These are phyloP conservation scores for Fusarium humuli DNA, from an alignment of 2,329 filamentous ascomycete species.

Conservation along the genomic window DNA sequence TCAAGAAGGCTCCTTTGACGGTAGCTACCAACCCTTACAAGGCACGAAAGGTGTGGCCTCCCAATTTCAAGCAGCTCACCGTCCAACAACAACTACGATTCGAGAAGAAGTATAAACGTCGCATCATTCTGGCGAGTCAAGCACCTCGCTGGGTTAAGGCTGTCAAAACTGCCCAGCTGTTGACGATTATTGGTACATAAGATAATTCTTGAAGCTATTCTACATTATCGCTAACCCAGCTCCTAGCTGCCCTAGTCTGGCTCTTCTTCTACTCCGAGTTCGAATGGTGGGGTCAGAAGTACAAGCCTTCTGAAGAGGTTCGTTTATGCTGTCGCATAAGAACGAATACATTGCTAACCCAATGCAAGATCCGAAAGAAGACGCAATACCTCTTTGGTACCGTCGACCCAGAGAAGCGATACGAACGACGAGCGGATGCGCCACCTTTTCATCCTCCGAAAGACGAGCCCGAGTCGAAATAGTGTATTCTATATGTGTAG, in stretches of 20 bases:
- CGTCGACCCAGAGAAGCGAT: constrained; percentile 56
- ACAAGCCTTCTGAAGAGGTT: constrained; percentile 58
- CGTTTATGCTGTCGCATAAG: background rate
- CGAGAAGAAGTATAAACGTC: constrained; percentile 81
- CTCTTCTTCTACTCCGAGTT: constrained; percentile 58
- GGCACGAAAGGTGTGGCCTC: constrained; percentile 81
- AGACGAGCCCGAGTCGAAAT: constrained; percentile 46
- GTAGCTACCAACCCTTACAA: constrained; percentile 69
- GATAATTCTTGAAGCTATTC: background rate
- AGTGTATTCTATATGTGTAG: constrained; percentile 44
- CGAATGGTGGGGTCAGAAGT: constrained; percentile 58
- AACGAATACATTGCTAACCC: constrained; percentile 16
- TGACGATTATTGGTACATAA: constrained; percentile 64
- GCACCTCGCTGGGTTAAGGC: constrained; percentile 74
- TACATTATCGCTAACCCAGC: constrained; percentile 21
- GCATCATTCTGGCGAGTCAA: constrained; percentile 70
- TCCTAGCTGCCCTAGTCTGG: constrained; percentile 53
- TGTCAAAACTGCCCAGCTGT: constrained; percentile 73
- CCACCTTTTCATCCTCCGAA: constrained; percentile 48
- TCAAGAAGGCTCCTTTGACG: constrained; percentile 47
- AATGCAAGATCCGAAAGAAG: constrained; percentile 51
- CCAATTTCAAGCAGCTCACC: constrained; percentile 77
- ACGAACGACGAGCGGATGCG: constrained; percentile 56
- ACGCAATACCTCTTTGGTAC: constrained; percentile 55
- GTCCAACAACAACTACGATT: constrained; percentile 80